Evolutionary conservation across 2,329 filamentous ascomycete species (phyloP).

Genomic region (Phialophora verrucosa): DNA sequence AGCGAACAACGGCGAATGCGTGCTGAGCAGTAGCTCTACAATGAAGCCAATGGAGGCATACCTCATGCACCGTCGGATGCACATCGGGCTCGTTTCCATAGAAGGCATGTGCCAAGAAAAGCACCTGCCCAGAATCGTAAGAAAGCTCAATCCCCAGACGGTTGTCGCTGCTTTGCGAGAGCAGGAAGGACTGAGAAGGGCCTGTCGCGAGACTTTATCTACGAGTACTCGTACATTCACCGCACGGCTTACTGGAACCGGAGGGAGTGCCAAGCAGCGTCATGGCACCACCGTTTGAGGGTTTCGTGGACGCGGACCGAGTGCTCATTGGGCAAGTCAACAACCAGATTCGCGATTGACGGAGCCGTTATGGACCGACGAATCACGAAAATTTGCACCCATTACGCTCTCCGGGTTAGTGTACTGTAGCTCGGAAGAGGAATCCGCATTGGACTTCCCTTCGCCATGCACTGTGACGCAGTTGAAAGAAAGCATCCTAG

Average conservation of each 20-base stretch:
- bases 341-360: slow-evolving; percentile 23
- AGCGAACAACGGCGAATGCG: background rate
- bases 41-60: background rate
- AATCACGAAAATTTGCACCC: slow-evolving; percentile 14
- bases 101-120: slow-evolving; percentile 7
- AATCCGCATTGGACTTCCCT: slow-evolving; percentile 9
- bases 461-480: slow-evolving; percentile 16
- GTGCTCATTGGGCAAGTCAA: slow-evolving; percentile 14
- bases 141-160: slow-evolving; percentile 12
- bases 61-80: background rate
- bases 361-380: background rate
- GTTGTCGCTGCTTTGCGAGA: slow-evolving; percentile 1
- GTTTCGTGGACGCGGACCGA: background rate
- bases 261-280: background rate
- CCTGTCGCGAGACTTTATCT: background rate
- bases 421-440: slow-evolving; percentile 5
- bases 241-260: background rate
- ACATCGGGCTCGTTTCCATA: slow-evolving; percentile 7
- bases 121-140: slow-evolving; percentile 10
- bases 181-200: background rate
- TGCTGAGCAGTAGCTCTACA: background rate
- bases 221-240: no score
- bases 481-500: background rate
- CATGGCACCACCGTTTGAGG: background rate
- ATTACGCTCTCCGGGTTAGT: slow-evolving; percentile 19